Conservation (phyloP, 257 asterid genomes). For the Primulina eburnea region DNA sequence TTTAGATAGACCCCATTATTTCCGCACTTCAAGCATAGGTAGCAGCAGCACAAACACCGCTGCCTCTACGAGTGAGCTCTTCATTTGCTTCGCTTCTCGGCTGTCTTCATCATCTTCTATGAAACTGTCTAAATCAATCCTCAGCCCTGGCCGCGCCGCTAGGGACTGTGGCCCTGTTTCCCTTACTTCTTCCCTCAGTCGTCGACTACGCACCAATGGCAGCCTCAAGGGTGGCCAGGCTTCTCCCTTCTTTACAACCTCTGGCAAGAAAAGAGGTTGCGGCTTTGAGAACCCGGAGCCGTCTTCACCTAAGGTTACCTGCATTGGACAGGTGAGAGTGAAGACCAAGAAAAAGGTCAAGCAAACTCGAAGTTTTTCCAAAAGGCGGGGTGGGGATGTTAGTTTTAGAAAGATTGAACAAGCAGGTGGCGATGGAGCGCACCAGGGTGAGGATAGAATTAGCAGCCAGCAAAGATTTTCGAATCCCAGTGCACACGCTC, state of each 20-base stretch:
- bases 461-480: slow-evolving; percentile 29
- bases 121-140: slow-evolving; percentile 51
- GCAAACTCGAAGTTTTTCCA: slow-evolving; percentile 63
- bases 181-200: slow-evolving; percentile 74
- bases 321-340: slow-evolving; percentile 93
- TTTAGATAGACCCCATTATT: slow-evolving; percentile 52
- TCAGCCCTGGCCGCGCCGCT: slow-evolving; percentile 48
- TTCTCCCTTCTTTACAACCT: slow-evolving; percentile 60
- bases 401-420: slow-evolving; percentile 58
- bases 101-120: slow-evolving; percentile 45
- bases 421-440: slow-evolving; percentile 10
- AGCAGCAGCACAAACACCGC: slow-evolving; percentile 20
- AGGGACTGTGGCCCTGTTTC: slow-evolving; percentile 56
- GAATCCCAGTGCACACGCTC: slow-evolving; percentile 40
- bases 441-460: slow-evolving; percentile 28
- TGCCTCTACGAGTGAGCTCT: slow-evolving; percentile 43
- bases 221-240: slow-evolving; percentile 78
- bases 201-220: slow-evolving; percentile 68
- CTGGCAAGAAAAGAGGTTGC: slow-evolving; percentile 57
- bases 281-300: slow-evolving; percentile 86
- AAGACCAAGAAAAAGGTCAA: slow-evolving; percentile 75
- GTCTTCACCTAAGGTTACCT: slow-evolving; percentile 93
- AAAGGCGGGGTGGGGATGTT: slow-evolving; percentile 55
- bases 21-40: slow-evolving; percentile 39
- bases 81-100: slow-evolving; percentile 69